Evolutionary conservation across 2,329 filamentous ascomycete genomes (phyloP).

Genomic region (Penicillium sp.): DNA sequence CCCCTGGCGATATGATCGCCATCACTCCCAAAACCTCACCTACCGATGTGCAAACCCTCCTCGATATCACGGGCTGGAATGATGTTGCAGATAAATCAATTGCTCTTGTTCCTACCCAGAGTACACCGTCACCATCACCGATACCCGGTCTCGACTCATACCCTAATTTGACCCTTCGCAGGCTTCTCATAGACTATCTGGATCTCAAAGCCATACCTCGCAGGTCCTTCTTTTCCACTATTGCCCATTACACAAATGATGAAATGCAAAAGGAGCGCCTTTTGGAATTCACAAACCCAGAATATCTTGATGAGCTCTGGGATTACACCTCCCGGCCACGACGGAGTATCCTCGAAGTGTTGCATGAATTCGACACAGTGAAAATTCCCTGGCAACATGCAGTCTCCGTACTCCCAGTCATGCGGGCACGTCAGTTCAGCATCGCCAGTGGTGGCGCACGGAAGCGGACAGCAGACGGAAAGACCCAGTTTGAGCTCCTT

Average conservation of each 20-base stretch:
- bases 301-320: conserved; percentile 85
- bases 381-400: conserved; percentile 74
- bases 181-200: conserved; percentile 75
- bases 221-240: conserved; percentile 76
- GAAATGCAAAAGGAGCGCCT: conserved; percentile 75
- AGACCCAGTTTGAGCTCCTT: conserved; percentile 66
- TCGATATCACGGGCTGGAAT: conserved; percentile 77
- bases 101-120: conserved; percentile 45
- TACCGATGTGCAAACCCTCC: conserved; percentile 73
- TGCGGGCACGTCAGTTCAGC: conserved; percentile 91
- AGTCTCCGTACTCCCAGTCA: conserved; percentile 71
- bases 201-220: conserved; percentile 89
- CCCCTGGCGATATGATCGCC: conserved; percentile 75
- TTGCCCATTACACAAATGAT: conserved; percentile 73
- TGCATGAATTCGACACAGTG: conserved; percentile 85
- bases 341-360: conserved; percentile 85
- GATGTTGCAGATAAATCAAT: conserved; percentile 69
- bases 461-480: conserved; percentile 36
- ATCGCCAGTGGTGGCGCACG: conserved; percentile 71
- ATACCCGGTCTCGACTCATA: conserved; percentile 38
- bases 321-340: conserved; percentile 92
- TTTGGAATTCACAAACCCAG: conserved; percentile 75
- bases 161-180: conserved; percentile 62
- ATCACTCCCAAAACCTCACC: conserved; percentile 87
- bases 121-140: conserved; percentile 27